These are phyloP conservation scores for Phytophthora fragariae DNA, from an alignment of 352 stramenopile species.

Conservation along the genomic window DNA sequence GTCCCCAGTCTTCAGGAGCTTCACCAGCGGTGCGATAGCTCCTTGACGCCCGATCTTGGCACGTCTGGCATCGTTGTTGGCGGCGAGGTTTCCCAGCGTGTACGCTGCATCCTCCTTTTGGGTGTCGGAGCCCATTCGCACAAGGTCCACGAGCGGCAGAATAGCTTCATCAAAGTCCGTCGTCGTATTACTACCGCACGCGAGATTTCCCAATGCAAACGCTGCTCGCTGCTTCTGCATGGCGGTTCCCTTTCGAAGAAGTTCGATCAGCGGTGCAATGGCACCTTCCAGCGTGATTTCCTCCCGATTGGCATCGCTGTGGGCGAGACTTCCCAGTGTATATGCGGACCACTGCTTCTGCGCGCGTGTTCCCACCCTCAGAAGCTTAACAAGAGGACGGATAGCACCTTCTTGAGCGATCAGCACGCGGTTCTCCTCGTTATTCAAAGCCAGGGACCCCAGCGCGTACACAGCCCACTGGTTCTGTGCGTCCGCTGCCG, in stretches of 20 bases:
- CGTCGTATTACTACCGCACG: constrained; percentile 6
- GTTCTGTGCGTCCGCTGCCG: constrained; percentile 6
- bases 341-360: constrained; percentile 16
- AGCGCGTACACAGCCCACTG: constrained; percentile 20
- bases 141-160: constrained; percentile 8
- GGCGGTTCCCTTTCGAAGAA: constrained; percentile 5
- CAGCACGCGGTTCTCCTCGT: constrained; percentile 3
- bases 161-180: background rate
- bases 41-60: background rate
- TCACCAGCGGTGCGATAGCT: background rate
- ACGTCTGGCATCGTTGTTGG: background rate
- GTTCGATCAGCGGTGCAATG: too few relatives aligned
- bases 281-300: background rate
- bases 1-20: background rate
- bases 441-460: constrained; percentile 4
- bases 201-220: constrained; percentile 8
- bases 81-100: background rate
- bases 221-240: constrained; percentile 12
- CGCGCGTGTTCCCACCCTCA: constrained; percentile 1
- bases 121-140: constrained; percentile 4
- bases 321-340: constrained; percentile 4
- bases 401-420: constrained; percentile 13
- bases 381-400: background rate
- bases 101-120: constrained; percentile 5
- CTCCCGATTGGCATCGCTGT: background rate